Base-by-base conservation (phyloP, 2,329 filamentous ascomycete genomes). In the Scedosporium dehoogii region DNA sequence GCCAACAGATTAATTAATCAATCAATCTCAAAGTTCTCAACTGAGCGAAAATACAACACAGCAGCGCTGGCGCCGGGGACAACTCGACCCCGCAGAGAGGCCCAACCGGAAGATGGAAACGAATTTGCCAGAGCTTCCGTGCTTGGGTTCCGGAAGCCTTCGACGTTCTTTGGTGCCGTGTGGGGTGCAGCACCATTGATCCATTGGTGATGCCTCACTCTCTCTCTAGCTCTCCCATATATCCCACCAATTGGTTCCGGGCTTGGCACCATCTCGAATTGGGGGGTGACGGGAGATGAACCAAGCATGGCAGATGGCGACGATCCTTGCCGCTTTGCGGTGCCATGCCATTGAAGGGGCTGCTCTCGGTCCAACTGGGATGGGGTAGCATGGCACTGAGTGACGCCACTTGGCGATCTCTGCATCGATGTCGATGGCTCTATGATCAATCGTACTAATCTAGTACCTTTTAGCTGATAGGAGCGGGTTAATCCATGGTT, bases 1-100 rank as follows among this genome's bases (percentile, higher is more conserved):
- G 55, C 55, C 55, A 58, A 58, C 25, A 41, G 33, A 58, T 58
- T 58, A 41, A 58, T 58, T 58, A 58, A 58, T 58, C 33, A 38
- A 41, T 58, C 27, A 58, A 38, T 55, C 51, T 58, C 33, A 58
- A 23, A 18, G 27, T 38, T 38, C 33, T 38, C 10, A 12, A 38
- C 33, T 14, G 33, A 38, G 33, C 3, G 9, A 58, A 38, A 58
- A 58, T 41, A 38, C 55, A 18, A 58, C 25, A 58, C 25, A 58
- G 16, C 27, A 18, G 16, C 10, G 33, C 14, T 12, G 33, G 33
- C 33, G 10, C 33, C 33, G 23, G 29, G 12, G 55, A 23, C 55
- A 27, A 58, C 51, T 25, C 23, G 18, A 27, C 51, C 51, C 51
- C 51, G 51, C 51, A 55, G 23, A 55, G 29, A 27, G 3, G 23